phyloP scores from a whole-genome alignment of 2,329 filamentous ascomycete genomes.

The Ceratocystis cubensis region DNA sequence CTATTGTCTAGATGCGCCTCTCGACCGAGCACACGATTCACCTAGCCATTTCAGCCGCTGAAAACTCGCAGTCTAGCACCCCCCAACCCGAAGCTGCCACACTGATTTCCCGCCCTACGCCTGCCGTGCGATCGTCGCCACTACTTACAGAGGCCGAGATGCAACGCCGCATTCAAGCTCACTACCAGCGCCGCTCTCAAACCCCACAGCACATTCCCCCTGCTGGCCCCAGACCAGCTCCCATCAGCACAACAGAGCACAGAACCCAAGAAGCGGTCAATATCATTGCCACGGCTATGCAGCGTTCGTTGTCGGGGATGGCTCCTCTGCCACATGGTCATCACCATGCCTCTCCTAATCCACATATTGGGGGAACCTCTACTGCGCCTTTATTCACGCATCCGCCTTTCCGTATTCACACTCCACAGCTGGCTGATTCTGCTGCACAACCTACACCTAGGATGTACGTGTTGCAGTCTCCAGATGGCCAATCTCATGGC shows the following conservation, averaged over 20 bases:
- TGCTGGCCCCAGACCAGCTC: background rate
- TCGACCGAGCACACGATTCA: slow-evolving; percentile 17
- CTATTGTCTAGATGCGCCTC: slow-evolving; percentile 14
- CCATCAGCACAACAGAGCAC: background rate
- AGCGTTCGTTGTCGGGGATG: slow-evolving; percentile 11
- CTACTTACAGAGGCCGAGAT: slow-evolving; percentile 20
- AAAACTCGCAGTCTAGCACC: background rate
- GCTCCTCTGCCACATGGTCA: background rate
- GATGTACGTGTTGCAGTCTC: slow-evolving; percentile 16
- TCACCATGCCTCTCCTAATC: background rate
- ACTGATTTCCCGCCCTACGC: slow-evolving; percentile 5
- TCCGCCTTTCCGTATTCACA: slow-evolving; percentile 13
- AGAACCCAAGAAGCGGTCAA: slow-evolving; percentile 18
- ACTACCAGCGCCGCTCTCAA: slow-evolving; percentile 15
- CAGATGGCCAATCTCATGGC: slow-evolving; percentile 14
- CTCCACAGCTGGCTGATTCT: slow-evolving; percentile 9
- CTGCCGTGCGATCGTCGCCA: slow-evolving; percentile 15
- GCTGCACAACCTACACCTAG: background rate
- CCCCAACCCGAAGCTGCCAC: background rate
- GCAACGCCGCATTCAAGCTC: slow-evolving; percentile 19
- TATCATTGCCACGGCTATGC: slow-evolving; percentile 20
- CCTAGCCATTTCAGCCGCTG: slow-evolving; percentile 17
- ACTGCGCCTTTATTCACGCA: slow-evolving; percentile 11
- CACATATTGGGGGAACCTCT: background rate
- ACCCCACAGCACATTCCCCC: slow-evolving; percentile 14